Evolutionary conservation across 495 filamentous ascomycete genomes (phyloP), one percentile per base, ranked within the genome.

Genomic region (Penicillium diatomitis): DNA sequence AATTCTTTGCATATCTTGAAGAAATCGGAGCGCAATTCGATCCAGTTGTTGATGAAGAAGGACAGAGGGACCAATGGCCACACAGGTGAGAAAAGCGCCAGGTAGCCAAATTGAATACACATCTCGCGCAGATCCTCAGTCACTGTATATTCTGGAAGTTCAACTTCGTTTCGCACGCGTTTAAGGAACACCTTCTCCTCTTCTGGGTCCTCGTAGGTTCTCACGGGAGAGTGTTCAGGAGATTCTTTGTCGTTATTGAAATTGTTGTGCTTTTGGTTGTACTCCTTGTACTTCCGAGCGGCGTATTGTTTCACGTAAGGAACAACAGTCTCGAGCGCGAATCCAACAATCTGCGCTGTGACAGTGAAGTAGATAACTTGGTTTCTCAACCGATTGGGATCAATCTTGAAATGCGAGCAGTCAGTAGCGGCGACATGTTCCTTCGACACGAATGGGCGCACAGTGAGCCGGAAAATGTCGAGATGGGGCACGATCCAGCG

Each of bases 341-440:
- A 82, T 49, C 86, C 88, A 50, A 98, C 87, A 38, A 91, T 81
- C 61, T 98, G 92, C 0, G 91, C 92, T 0, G 92, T 97, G 8
- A 97, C 89, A 0, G 92, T 91, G 62, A 96, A 95, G 65, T 97
- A 98, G 56, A 97, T 87, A 48, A 97, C 86, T 65, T 98, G 94
- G 44, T 94, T 91, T 44, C 81, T 84, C 5, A 98, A 76, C 29
- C 92, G 75, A 53, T 81, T 76, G 0, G 90, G 88, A 61, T 98
- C 88, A 62, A 97, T 87, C 35, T 79, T 69, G 72, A 96, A 98
- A 9, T 75, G 69, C 5, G 66, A 54, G 48, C 81, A 71, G 7
- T 83, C 81, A 3, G 72, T 58, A 27, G 66, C 60, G 28, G 66
- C 61, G 38, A 88, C 68, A 43, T 88, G 73, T 47, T 88, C 83